Conservation (phyloP, 2,329 filamentous ascomycete species). For the Paraphaeosphaeria sporulosa region DNA sequence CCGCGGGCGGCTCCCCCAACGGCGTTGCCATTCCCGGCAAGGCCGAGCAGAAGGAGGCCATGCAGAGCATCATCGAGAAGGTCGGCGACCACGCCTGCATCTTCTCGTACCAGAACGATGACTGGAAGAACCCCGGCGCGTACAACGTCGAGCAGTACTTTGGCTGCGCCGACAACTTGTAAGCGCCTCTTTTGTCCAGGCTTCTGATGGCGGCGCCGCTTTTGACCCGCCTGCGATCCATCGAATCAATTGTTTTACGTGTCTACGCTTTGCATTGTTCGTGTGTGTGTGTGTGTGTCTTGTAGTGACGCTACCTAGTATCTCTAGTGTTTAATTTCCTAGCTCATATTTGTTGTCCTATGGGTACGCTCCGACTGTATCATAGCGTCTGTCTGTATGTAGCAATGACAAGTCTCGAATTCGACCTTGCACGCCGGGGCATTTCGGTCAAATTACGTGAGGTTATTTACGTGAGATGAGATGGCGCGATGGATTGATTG, state of each 20-base stretch:
- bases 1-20: constrained; percentile 72
- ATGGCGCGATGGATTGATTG: neutral
- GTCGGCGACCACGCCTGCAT: constrained; percentile 76
- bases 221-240: neutral
- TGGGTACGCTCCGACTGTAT: neutral
- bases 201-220: neutral
- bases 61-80: constrained; percentile 71
- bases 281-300: constrained; percentile 3
- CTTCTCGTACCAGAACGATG: constrained; percentile 82
- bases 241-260: constrained; percentile 22
- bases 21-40: constrained; percentile 73
- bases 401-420: constrained; percentile 14
- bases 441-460: neutral
- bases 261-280: constrained; percentile 26
- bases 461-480: neutral
- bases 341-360: constrained; percentile 1
- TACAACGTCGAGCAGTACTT: constrained; percentile 83
- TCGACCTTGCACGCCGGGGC: constrained; percentile 9
- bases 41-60: constrained; percentile 73
- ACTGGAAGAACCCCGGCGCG: constrained; percentile 77
- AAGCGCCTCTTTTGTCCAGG: neutral
- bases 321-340: constrained; percentile 34
- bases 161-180: constrained; percentile 67
- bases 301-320: constrained; percentile 18
- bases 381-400: constrained; percentile 12